phyloP scores from a whole-genome alignment of 2,329 filamentous ascomycete species.

The Juglanconis oblonga region DNA sequence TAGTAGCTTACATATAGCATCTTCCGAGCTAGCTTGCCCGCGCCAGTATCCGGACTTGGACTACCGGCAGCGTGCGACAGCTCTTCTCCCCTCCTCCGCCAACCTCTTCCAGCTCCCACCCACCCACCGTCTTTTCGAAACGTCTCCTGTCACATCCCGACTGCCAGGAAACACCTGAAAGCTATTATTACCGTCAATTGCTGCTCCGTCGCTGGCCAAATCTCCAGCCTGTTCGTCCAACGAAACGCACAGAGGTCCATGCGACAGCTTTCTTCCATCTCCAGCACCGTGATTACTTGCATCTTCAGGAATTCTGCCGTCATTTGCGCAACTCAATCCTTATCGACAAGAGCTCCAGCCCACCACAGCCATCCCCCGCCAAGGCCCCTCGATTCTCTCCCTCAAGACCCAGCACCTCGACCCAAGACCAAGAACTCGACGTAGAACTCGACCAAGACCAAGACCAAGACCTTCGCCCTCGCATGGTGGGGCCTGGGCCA shows the following conservation, averaged over 20 bases:
- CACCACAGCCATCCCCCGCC: slow-evolving; percentile 14
- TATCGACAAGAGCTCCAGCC: slow-evolving; percentile 25
- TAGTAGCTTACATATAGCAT: too few relatives aligned
- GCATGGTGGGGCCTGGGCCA: slow-evolving; percentile 53
- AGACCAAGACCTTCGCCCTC: slow-evolving; percentile 26
- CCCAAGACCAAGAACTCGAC: slow-evolving; percentile 1
- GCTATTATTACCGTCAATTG: slow-evolving; percentile 24
- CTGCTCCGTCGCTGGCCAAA: slow-evolving; percentile 1
- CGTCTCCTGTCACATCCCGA: slow-evolving; percentile 42
- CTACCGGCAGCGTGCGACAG: background rate
- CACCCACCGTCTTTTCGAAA: slow-evolving; percentile 36
- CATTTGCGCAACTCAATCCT: slow-evolving; percentile 19
- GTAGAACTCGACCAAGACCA: slow-evolving; percentile 34
- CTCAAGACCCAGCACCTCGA: slow-evolving; percentile 15
- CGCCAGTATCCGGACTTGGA: too few relatives aligned
- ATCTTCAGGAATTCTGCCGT: slow-evolving; percentile 4
- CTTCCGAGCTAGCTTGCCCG: too few relatives aligned
- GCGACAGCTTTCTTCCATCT: slow-evolving; percentile 24
- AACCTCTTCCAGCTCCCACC: slow-evolving; percentile 22
- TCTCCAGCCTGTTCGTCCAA: slow-evolving; percentile 16
- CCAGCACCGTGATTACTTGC: background rate
- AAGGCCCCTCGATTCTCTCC: slow-evolving; percentile 9
- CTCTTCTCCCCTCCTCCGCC: background rate
- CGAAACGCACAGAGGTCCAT: slow-evolving; percentile 20
- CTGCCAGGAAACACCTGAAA: slow-evolving; percentile 29